Percentiles rank a stretch among this genome's conserved stretches.
phyloP scores from a whole-genome alignment of 306 rosid genomes.

The Pyrus pyrifolia region DNA sequence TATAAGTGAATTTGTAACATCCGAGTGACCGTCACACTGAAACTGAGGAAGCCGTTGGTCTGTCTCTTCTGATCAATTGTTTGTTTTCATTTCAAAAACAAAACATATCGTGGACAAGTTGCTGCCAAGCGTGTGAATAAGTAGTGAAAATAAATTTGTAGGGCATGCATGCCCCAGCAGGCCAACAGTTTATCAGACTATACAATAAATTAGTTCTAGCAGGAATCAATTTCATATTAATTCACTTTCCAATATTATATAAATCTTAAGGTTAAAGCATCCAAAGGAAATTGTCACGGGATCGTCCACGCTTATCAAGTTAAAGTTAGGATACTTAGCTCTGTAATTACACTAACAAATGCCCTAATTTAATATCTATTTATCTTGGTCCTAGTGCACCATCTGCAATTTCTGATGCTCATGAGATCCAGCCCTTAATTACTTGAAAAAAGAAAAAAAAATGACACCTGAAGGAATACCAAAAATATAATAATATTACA shows the following conservation, averaged over 20 bases:
- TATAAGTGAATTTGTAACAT: too few relatives aligned
- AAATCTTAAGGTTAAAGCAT: conserved; percentile 12
- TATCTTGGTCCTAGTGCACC: background rate
- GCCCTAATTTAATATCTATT: background rate
- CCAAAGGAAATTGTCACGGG: conserved; percentile 30
- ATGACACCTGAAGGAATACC: background rate
- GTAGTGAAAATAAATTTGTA: conserved; percentile 18
- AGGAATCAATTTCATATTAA: conserved; percentile 6
- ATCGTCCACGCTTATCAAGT: conserved; percentile 24
- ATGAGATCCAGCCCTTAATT: background rate
- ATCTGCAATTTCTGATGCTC: background rate
- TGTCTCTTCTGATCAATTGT: conserved; percentile 26
- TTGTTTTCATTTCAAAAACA: background rate
- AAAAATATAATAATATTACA: background rate
- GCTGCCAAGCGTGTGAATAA: conserved; percentile 14
- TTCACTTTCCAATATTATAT: background rate
- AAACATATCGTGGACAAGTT: conserved; percentile 18
- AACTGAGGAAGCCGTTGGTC: conserved; percentile 38
- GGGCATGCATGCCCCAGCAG: conserved; percentile 40
- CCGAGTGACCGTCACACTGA: background rate
- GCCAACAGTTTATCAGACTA: conserved; percentile 7
- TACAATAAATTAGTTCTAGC: conserved; percentile 20
- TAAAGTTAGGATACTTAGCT: background rate
- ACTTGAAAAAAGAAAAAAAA: background rate
- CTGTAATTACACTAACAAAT: background rate